phyloP scores from a whole-genome alignment of 2,329 filamentous ascomycete genomes.

The Chaetomium sp. region DNA sequence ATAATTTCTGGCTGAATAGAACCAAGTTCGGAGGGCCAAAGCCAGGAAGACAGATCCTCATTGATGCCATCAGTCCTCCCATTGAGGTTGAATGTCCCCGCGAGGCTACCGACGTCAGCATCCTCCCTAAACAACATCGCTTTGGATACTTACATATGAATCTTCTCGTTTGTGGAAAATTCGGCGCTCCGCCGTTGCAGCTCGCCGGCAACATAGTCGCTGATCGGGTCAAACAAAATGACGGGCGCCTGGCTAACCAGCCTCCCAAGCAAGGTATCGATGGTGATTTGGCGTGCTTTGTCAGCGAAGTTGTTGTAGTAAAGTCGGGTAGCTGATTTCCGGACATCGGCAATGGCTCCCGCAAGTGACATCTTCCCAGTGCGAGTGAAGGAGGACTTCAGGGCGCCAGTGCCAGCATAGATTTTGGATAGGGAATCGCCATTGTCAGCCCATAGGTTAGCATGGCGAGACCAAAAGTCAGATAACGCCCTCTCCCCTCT shows the following conservation, averaged over 20 bases:
- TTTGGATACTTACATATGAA: constrained; percentile 66
- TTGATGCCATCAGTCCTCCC: constrained; percentile 77
- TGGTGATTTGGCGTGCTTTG: constrained; percentile 88
- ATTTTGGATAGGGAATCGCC: constrained; percentile 92
- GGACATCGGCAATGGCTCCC: constrained; percentile 89
- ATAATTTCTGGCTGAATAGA: constrained; percentile 78
- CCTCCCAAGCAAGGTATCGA: constrained; percentile 87
- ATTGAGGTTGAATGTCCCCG: constrained; percentile 94
- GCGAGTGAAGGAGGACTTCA: constrained; percentile 94
- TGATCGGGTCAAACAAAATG: constrained; percentile 89
- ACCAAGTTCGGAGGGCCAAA: constrained; percentile 66
- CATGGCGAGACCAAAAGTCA: constrained; percentile 92
- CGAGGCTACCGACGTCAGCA: constrained; percentile 48
- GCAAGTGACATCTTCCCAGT: constrained; percentile 95
- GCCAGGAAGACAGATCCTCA: constrained; percentile 81
- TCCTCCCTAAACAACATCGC: not conserved
- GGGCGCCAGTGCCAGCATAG: constrained; percentile 91
- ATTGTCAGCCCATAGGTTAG: constrained; percentile 94
- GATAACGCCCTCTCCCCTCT: constrained; percentile 67
- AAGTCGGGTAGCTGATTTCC: constrained; percentile 89
- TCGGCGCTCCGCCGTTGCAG: constrained; percentile 68
- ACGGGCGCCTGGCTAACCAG: constrained; percentile 82
- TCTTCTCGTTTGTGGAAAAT: constrained; percentile 72
- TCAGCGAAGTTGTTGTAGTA: constrained; percentile 99
- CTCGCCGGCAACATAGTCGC: constrained; percentile 82